These are phyloP conservation scores for Hymenoscyphus salicellus DNA, from an alignment of 2,329 filamentous ascomycete genomes.

Conservation along the genomic window DNA sequence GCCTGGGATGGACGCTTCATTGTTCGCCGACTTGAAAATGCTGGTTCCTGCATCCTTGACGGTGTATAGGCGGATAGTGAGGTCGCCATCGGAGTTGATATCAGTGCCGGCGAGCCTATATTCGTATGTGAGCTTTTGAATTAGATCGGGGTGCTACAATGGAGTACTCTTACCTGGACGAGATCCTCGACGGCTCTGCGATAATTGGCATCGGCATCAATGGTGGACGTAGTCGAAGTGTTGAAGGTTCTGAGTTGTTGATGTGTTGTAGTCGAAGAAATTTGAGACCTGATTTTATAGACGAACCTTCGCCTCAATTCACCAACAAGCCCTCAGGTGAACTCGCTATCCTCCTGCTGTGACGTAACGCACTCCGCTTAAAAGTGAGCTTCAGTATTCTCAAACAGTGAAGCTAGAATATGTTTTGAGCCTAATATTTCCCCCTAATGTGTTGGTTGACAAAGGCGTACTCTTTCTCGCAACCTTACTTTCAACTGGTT, in stretches of 20 bases:
- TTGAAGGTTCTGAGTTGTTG: background rate
- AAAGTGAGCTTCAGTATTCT: too few species aligned
- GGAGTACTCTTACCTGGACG: background rate
- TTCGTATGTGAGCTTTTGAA: background rate
- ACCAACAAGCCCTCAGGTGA: background rate
- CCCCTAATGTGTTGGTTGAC: too few species aligned
- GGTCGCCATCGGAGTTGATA: background rate
- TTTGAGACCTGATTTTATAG: background rate
- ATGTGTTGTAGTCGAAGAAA: background rate
- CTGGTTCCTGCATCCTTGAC: background rate
- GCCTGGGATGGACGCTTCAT: conserved; percentile 1
- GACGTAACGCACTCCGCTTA: background rate
- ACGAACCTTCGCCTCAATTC: background rate
- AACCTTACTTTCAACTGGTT: too few species aligned
- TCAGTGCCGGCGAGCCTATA: background rate
- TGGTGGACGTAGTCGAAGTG: background rate
- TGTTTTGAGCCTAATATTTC: too few species aligned
- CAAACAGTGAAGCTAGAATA: too few species aligned
- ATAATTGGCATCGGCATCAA: background rate
- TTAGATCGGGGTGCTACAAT: background rate
- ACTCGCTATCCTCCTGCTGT: background rate
- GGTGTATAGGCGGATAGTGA: conserved; percentile 1
- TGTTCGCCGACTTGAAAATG: background rate
- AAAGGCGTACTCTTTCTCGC: too few species aligned
- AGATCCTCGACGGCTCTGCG: background rate